Conservation (phyloP, 1,139 yeast species). For the Ashbya aceris region DNA sequence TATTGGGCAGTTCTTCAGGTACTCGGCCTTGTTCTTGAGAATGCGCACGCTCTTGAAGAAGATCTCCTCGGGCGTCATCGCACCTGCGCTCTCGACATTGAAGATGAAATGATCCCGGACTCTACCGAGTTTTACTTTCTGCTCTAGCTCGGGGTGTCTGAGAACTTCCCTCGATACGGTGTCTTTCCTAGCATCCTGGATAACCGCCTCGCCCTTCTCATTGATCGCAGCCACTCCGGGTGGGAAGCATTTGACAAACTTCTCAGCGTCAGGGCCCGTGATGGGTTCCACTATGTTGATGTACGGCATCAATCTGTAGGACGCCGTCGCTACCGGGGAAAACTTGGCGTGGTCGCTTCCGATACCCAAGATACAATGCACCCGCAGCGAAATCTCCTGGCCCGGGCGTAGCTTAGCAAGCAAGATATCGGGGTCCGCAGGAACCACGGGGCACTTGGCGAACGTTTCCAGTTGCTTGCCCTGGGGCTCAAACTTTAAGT, state of each 20-base stretch:
- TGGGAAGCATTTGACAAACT: constrained; percentile 85
- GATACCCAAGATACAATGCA: constrained; percentile 83
- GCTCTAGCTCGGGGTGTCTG: constrained; percentile 84
- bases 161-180: constrained; percentile 95
- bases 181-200: constrained; percentile 83
- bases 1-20: constrained; percentile 70
- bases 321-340: constrained; percentile 94
- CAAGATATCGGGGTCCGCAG: constrained; percentile 80
- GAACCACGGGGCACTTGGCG: constrained; percentile 60
- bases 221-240: constrained; percentile 82
- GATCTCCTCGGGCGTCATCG: constrained; percentile 93
- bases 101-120: constrained; percentile 86
- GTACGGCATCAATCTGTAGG: constrained; percentile 91
- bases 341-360: constrained; percentile 96
- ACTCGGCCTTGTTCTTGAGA: constrained; percentile 76
- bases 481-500: constrained; percentile 83
- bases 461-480: constrained; percentile 72
- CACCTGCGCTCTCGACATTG: constrained; percentile 91
- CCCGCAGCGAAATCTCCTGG: constrained; percentile 84
- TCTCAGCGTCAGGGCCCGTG: constrained; percentile 63
- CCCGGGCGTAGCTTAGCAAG: constrained; percentile 93
- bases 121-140: constrained; percentile 85
- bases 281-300: constrained; percentile 72
- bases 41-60: constrained; percentile 83
- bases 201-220: constrained; percentile 61